Evolutionary conservation across 2,329 filamentous ascomycete species (phyloP).

Genomic region (Fusarium sp.): DNA sequence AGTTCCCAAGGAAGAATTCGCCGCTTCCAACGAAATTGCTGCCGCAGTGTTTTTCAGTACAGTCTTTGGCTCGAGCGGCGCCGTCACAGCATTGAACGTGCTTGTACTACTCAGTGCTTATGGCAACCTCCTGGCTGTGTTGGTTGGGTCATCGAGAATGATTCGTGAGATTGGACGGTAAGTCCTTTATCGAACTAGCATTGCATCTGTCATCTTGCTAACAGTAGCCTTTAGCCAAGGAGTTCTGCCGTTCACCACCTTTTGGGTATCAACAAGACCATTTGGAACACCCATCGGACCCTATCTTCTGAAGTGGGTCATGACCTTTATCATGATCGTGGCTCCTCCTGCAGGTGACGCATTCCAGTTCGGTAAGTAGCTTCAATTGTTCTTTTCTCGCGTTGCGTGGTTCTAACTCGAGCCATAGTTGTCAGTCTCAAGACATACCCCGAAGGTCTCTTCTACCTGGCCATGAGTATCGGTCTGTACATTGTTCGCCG

Average conservation of each 20-base stretch:
- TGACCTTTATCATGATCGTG: conserved; percentile 69
- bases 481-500: conserved; percentile 68
- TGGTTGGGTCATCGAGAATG: conserved; percentile 66
- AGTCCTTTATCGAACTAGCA: background rate
- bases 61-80: conserved; percentile 63
- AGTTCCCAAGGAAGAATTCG: conserved; percentile 63
- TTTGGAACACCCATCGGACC: conserved; percentile 72
- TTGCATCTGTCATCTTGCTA: too few species aligned
- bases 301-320: conserved; percentile 65
- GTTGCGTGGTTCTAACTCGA: conserved; percentile 30
- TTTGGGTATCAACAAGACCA: conserved; percentile 71
- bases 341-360: conserved; percentile 71
- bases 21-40: conserved; percentile 62
- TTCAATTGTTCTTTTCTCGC: background rate
- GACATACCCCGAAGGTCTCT: conserved; percentile 66
- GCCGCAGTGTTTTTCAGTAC: conserved; percentile 68
- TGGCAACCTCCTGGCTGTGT: conserved; percentile 66
- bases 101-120: conserved; percentile 67
- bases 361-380: conserved; percentile 65
- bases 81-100: conserved; percentile 65
- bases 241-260: conserved; percentile 65
- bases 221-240: conserved; percentile 58
- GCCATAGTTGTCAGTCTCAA: conserved; percentile 65
- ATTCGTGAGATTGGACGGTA: conserved; percentile 68
- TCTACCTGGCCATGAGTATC: conserved; percentile 64